These are phyloP conservation scores for Rosa chinensis DNA, from an alignment of 306 rosid genomes.

Conservation along the genomic window DNA sequence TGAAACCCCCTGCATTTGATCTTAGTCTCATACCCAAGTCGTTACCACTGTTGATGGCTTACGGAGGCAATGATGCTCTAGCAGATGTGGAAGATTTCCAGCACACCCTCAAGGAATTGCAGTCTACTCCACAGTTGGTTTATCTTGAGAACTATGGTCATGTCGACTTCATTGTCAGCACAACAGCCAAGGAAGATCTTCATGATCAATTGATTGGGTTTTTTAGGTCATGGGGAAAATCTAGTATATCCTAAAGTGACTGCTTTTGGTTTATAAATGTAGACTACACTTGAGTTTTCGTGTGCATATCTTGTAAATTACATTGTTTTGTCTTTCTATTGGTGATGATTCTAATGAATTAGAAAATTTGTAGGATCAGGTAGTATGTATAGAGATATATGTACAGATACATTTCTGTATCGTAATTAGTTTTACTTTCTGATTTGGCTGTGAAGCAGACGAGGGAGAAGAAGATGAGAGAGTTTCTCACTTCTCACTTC, in stretches of 20 bases:
- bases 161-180: constrained; percentile 75
- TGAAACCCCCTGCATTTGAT: constrained; percentile 74
- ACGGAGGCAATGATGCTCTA: constrained; percentile 81
- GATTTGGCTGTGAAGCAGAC: constrained; percentile 15
- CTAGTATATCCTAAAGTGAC: constrained; percentile 30
- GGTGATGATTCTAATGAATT: constrained; percentile 1
- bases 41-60: constrained; percentile 90
- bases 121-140: constrained; percentile 68
- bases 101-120: constrained; percentile 61
- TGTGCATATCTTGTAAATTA: constrained; percentile 1
- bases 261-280: constrained; percentile 5
- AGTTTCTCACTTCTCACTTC: background rate
- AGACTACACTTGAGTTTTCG: background rate
- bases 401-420: background rate
- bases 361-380: background rate
- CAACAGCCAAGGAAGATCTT: constrained; percentile 68
- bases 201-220: constrained; percentile 64
- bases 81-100: constrained; percentile 64
- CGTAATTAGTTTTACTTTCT: background rate
- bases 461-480: constrained; percentile 7
- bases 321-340: background rate
- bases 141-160: constrained; percentile 86
- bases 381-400: background rate
- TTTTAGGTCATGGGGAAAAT: constrained; percentile 39
- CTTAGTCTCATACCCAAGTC: constrained; percentile 71